These are phyloP conservation scores for Colletotrichum navitas DNA, from an alignment of 2,329 filamentous ascomycete species.

Conservation along the genomic window DNA sequence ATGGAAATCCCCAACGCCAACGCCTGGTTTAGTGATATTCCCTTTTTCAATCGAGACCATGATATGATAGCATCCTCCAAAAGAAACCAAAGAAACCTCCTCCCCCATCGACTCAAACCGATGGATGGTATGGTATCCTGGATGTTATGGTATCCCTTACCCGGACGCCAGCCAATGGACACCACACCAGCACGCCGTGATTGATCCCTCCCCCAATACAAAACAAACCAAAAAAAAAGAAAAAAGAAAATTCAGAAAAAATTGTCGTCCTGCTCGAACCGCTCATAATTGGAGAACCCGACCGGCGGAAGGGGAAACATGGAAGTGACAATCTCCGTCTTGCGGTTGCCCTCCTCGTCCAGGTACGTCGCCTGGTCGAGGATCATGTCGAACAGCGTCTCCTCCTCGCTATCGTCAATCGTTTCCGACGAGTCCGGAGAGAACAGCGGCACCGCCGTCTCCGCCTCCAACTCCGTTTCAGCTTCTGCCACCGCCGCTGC, in stretches of 20 bases:
- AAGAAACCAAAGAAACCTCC: neutral
- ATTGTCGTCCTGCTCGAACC: slow-evolving; percentile 11
- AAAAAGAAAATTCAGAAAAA: slow-evolving; percentile 30
- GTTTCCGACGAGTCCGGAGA: slow-evolving; percentile 16
- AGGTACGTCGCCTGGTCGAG: slow-evolving; percentile 33
- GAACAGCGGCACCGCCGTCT: neutral
- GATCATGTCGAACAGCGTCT: slow-evolving; percentile 37
- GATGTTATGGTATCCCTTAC: no score
- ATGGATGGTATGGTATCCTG: slow-evolving; percentile 6
- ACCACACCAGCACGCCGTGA: neutral
- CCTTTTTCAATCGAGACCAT: neutral
- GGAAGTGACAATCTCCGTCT: slow-evolving; percentile 16
- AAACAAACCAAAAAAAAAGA: neutral
- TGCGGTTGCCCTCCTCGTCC: slow-evolving; percentile 29
- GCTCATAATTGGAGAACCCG: slow-evolving; percentile 6
- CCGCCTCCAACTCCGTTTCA: neutral
- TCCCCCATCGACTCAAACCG: slow-evolving; percentile 1
- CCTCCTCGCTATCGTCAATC: slow-evolving; percentile 37
- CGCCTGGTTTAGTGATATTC: neutral
- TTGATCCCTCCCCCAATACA: neutral
- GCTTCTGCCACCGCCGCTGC: neutral
- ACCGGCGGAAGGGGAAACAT: slow-evolving; percentile 27
- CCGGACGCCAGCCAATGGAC: neutral
- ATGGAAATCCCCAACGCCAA: neutral
- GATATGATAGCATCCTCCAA: neutral